Evolutionary conservation across 345 rosid genomes (phyloP), one percentile per base, ranked within the genome.

Genomic region (Moricandia moricandioides): DNA sequence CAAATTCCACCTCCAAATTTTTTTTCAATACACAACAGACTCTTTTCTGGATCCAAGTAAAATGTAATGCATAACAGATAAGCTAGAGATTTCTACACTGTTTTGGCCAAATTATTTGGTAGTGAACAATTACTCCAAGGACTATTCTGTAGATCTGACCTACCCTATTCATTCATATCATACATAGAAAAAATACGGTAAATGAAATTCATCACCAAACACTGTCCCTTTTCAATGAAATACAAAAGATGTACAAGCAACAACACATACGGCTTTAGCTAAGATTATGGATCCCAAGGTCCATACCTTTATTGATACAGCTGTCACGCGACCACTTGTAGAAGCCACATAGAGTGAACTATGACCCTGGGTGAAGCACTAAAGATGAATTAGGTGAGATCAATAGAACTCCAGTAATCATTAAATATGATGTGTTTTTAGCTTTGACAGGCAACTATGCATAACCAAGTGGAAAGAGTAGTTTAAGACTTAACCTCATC

Each of bases 261-360:
- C 77, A 39, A 6, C 30, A 31, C 31, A 21, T 35, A 55, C 10
- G 43, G 54, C 65, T 33, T 14, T 30, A 27, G 35, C 29, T 65
- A 35, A 29, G 55, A 34, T 34, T 40, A 16, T 45, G 40, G 29
- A 71, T 58, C 33, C 54, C 37, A 35, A 78, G 69, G 49, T 60
- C 12, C 73, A 67, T 82, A 94, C 98, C 93, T 86, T 80, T 71
- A 88, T 21, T 57, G 90, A 95, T 73, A 90, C 33, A 75, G 97
- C 96, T 73, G 89, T 87, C 67, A 95, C 83, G 16, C 84, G 87
- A 26, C 99, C 99, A 78, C 83, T 85, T 47, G 99, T 95, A 51
- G 99, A 88, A 77, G 91, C 92, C 76, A 88, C 96, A 62, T 85
- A 90, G 59, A 95, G 84, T 40, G 67, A 66, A 34, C 72, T 52